Base-by-base conservation (phyloP, 2,329 filamentous ascomycete genomes). In the Neurospora crassa region DNA sequence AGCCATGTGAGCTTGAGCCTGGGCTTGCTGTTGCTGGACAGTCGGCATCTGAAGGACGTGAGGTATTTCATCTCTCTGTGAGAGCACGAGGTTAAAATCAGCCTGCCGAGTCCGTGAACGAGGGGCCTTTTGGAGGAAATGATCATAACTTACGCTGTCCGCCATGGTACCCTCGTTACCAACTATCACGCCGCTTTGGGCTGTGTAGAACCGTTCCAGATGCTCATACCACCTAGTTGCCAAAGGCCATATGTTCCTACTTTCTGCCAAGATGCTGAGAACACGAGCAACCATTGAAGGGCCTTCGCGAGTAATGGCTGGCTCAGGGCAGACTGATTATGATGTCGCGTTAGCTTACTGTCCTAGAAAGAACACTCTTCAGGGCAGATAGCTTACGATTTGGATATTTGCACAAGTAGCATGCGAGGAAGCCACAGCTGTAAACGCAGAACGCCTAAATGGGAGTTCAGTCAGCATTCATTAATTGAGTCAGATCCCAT, bases 151-250 rank as follows among this genome's bases (percentile, higher is more conserved):
- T 77, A 82, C 81, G 70, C 84, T 83, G 68, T 87, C 84, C 8
- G 84, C 83, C 85, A 87, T 86, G 68, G 84, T 83, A 12, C 81
- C 82, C 71, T 86, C 83, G 16, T 81, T 78, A 18, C 78, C 80
- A 6, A 81, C 77, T 2, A 80, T 77, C 40, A 79, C 76, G 16
- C 80, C 80, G 70, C 82, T 82, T 7, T 83, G 81, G 71, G 84
- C 82, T 37, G 80, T 80, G 67, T 81, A 82, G 76, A 85, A 85
- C 59, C 81, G 82, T 68, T 84, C 82, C 2, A 87, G 77, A 0
- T 83, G 82, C 7, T 84, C 83, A n/a, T 84, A 81, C 85, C 85
- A 87, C 7, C 84, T 82, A n/a, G 80, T 79, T 1, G 86, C 84
- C 7, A 87, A 78, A 0, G 86, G 85, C 85, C 86, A 87, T 16